Evolutionary conservation across 2,329 filamentous ascomycete species (phyloP), one percentile per base, ranked within the genome.

Genomic region (Fusarium camptoceras): DNA sequence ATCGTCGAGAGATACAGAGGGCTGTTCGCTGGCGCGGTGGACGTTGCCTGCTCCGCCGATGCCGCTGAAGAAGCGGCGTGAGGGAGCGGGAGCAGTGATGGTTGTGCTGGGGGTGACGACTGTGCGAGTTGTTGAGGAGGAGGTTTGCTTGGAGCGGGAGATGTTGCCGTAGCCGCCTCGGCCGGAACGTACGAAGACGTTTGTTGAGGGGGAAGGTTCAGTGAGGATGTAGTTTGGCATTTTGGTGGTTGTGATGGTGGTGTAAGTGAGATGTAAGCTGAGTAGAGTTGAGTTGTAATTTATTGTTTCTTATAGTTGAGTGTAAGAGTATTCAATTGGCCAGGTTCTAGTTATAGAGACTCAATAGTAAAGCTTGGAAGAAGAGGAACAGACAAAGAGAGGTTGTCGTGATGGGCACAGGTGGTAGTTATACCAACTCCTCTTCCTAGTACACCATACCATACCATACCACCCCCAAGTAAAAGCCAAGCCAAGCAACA

Each of bases 41-140:
- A 70, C 76, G 81, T 92, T 92, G 75, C 90, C 90, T 4, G 89
- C 89, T 61, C 90, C 89, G 72, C 90, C 90, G 61, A 90, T 88
- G 73, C 90, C 90, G 14, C 86, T 86, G 81, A 89, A 87, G 84
- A 91, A 91, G 81, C 85, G 84, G 63, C 82, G 78, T 44, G 82
- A 80, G 31, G 75, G 59, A 5, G 73, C 67, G 70, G 76, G 66
- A 73, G 76, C 81, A 84, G 75, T 59, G 28, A 72, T 56, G 5
- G 74, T 69, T 73, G 76, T 66, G 74, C 75, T 68, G 76, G 79
- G 61, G 73, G 80, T 81, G 83, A 76, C 42, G 49, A 84, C 81
- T 49, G 85, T 76, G 76, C 84, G 84, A 75, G 88, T 78, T 77
- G 88, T 78, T 7, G 88, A 78, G 6, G 70, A 66, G 43, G 66